Evolutionary conservation across 345 rosid species (phyloP).

Genomic region (Brassica carinata): DNA sequence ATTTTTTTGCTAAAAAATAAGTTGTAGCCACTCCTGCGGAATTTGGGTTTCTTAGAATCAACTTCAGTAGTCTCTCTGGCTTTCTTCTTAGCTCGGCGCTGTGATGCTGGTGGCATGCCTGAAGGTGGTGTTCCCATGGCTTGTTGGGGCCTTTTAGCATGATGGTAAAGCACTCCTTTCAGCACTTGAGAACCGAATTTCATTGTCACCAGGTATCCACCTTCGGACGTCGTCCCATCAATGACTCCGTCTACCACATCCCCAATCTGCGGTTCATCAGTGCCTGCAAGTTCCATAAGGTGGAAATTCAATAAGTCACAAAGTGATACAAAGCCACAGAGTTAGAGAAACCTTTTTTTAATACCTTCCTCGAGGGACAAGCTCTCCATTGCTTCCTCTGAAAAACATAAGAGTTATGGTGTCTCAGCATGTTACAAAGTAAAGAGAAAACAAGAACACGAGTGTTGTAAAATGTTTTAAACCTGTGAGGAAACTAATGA

Average conservation of each 20-base stretch:
- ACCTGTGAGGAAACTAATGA: no score
- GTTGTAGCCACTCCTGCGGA: not conserved
- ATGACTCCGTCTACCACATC: conserved; percentile 62
- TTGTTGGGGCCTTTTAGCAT: not conserved
- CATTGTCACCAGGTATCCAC: conserved; percentile 44
- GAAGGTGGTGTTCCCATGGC: not conserved
- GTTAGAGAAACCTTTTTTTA: not conserved
- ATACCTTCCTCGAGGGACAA: conserved; percentile 36
- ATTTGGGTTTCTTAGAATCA: not conserved
- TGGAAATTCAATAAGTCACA: not conserved
- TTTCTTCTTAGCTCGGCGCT: not conserved
- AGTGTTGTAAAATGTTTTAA: conserved; percentile 1
- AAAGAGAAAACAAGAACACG: not conserved
- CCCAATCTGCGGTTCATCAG: conserved; percentile 42
- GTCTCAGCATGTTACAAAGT: conserved; percentile 9
- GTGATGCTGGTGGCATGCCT: not conserved
- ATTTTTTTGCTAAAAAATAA: not conserved
- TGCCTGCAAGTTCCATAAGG: conserved; percentile 30
- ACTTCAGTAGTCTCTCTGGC: not conserved
- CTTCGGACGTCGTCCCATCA: conserved; percentile 76
- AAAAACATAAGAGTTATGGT: not conserved
- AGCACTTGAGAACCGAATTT: not conserved
- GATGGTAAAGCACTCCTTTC: not conserved
- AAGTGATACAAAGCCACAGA: conserved; percentile 4
- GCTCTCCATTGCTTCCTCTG: conserved; percentile 37